Percentiles rank a stretch among this genome's conserved stretches.
Evolutionary conservation across 2,329 filamentous ascomycete genomes (phyloP).

Genomic region (Exophiala mesophila): DNA sequence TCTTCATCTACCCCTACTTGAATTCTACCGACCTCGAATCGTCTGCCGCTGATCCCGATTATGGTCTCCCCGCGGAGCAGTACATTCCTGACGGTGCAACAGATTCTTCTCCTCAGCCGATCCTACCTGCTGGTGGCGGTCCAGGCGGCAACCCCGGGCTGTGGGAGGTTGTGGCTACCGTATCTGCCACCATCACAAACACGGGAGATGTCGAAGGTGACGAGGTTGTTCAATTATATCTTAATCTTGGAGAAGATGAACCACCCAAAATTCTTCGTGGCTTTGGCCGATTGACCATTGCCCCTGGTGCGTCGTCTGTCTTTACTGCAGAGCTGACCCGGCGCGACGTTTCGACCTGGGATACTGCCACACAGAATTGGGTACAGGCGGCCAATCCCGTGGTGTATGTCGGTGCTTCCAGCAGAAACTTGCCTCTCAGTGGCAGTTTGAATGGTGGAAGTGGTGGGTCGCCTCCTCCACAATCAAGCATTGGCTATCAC

Average conservation of each 20-base stretch:
- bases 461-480: conserved; percentile 1
- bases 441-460: conserved; percentile 31
- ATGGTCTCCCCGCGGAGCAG: conserved; percentile 47
- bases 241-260: conserved; percentile 76
- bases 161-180: conserved; percentile 47
- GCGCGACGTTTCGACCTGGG: conserved; percentile 85
- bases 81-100: conserved; percentile 49
- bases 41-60: conserved; percentile 50
- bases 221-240: conserved; percentile 59
- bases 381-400: conserved; percentile 53
- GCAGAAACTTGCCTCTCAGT: conserved; percentile 51
- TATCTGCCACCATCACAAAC: conserved; percentile 49
- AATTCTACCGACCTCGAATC: conserved; percentile 53
- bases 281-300: conserved; percentile 72
- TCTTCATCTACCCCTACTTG: conserved; percentile 62
- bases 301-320: conserved; percentile 60
- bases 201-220: conserved; percentile 46
- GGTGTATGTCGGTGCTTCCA: conserved; percentile 56
- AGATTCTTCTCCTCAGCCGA: conserved; percentile 52
- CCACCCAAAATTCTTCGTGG: conserved; percentile 63
- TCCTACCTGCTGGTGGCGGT: conserved; percentile 53
- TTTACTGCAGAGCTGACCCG: conserved; percentile 69
- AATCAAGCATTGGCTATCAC: background rate
- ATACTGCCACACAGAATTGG: conserved; percentile 77
- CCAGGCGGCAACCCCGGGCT: conserved; percentile 57